Evolutionary conservation across 129 eudicot genomes (phyloP).

Genomic region (Erigeron canadensis): DNA sequence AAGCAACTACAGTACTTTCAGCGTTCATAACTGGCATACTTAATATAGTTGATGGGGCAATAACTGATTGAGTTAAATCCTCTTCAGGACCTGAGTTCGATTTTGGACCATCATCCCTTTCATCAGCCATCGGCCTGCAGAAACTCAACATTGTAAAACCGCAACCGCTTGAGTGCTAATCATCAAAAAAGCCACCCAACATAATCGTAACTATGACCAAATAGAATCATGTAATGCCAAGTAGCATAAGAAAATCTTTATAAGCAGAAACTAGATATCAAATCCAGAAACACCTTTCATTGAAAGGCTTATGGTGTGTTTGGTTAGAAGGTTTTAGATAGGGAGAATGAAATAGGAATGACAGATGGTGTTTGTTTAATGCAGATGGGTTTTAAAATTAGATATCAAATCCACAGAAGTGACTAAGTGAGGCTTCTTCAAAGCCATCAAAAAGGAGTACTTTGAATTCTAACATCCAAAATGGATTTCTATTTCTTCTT

Average conservation of each 20-base stretch:
- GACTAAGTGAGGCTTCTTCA: too few relatives aligned
- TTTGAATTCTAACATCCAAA: too few relatives aligned
- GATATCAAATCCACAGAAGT: too few relatives aligned
- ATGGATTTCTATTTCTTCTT: too few relatives aligned
- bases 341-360: too few relatives aligned
- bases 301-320: background rate
- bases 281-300: background rate
- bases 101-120: conserved; percentile 23
- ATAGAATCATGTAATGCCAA: background rate
- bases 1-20: conserved; percentile 20
- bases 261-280: background rate
- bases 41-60: background rate
- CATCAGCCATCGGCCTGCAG: conserved; percentile 45
- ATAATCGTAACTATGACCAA: conserved; percentile 7
- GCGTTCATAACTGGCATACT: background rate
- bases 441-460: too few relatives aligned
- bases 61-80: conserved; percentile 23
- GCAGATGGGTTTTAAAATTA: too few relatives aligned
- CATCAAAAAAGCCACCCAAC: conserved; percentile 6
- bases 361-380: too few relatives aligned
- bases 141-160: conserved; percentile 22
- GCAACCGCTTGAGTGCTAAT: conserved; percentile 17
- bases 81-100: conserved; percentile 24
- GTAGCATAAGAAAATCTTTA: background rate
- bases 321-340: background rate